phyloP scores from a whole-genome alignment of 768 basidiomycete species.

The Psilocybe tampanensis region DNA sequence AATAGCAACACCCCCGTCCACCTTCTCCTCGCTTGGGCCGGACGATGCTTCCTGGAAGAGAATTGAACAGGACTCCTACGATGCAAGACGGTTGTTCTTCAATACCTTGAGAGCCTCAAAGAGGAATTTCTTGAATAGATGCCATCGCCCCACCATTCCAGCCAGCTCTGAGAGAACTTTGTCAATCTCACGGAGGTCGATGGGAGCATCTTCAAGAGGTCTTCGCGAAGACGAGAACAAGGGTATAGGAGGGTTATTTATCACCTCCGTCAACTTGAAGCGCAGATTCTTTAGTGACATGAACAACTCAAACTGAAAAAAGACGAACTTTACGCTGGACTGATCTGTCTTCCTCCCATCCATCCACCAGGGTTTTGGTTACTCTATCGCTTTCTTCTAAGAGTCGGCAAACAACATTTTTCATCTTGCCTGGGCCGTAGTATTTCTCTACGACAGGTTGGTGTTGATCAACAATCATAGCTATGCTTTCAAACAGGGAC shows the following conservation, averaged over 20 bases:
- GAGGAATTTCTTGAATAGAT: conserved; percentile 86
- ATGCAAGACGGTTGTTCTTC: conserved; percentile 14
- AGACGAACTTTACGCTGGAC: conserved; percentile 78
- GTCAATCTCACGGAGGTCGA: conserved; percentile 92
- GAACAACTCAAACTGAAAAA: not conserved
- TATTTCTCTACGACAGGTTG: conserved; percentile 98
- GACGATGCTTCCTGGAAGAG: conserved; percentile 13
- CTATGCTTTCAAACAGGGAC: conserved; percentile 92
- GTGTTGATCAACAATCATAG: conserved; percentile 96
- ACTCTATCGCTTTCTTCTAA: conserved; percentile 88
- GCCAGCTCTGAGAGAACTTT: conserved; percentile 86
- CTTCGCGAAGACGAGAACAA: conserved; percentile 33
- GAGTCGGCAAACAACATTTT: conserved; percentile 70
- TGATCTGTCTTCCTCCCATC: conserved; percentile 91
- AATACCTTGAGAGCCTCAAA: conserved; percentile 68
- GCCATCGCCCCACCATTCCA: conserved; percentile 92
- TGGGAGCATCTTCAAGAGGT: conserved; percentile 50
- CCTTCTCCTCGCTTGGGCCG: conserved; percentile 3
- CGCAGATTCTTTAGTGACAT: not conserved
- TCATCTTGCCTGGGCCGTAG: conserved; percentile 91
- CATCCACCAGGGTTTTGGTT: conserved; percentile 68
- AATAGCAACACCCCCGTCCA: conserved; percentile 2
- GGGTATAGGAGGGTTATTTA: conserved; percentile 40
- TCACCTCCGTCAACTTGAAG: conserved; percentile 48
- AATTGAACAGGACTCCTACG: not conserved